Base-by-base conservation (phyloP, 345 rosid genomes). In the Nasturtium officinale region DNA sequence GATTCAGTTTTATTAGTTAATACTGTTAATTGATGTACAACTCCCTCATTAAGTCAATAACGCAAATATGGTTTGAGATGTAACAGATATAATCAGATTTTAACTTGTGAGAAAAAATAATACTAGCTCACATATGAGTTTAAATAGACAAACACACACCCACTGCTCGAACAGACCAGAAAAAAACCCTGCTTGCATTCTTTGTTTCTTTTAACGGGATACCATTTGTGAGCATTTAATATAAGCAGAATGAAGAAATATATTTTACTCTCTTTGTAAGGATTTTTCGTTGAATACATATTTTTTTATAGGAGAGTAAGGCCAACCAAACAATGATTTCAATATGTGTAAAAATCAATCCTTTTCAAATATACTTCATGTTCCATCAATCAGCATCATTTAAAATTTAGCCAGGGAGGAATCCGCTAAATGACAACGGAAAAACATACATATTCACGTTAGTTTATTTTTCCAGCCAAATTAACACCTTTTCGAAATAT, bases 381-480 rank as follows among this genome's bases (percentile, higher is more conserved):
- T 59, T 48, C 59, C 61, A 71, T 61, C 75, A 71, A 51, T 71
- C 75, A 28, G 32, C 61, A 30, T 50, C 40, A 48, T 37, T 61
- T 28, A 18, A 6, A 43, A 15, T 18, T n/a, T 47, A 11, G 42
- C 29, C 7, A 60, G n/a, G 43, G 52, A 60, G 26, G 51, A 51
- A 16, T 16, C 30, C 33, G 23, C 33, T 43, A 43, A 15, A 28
- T 28, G 69, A 51, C 23, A 71, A 28, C 75, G 42, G 46, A 8
- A 45, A 38, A 25, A 8, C 15, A 46, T 6, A 32, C 29, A 56
- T 56, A 57, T 58, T 46, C 65, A 69, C 64, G 45, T 56, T 56
- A 55, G 16, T 18, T 43, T 45, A 56, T 21, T 56, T 30, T 7
- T 33, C 37, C 33, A 45, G 16, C 45, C 21, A 56, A 43, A 57